phyloP scores from a whole-genome alignment of 108 stramenopile genomes.

The Pseudonitzschia multiseries region DNA sequence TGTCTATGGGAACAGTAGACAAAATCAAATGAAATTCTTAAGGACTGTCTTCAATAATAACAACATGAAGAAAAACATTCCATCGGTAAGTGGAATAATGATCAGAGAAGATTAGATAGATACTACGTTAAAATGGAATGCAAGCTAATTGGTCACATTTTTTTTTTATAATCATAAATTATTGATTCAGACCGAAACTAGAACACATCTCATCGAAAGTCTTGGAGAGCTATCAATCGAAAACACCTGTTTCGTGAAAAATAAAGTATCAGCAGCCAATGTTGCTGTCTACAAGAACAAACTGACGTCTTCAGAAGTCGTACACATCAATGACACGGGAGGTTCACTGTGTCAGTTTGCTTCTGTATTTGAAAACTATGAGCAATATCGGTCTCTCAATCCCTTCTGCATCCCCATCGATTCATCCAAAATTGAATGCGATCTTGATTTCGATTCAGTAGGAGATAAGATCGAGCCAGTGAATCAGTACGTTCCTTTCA shows the following conservation, averaged over 20 bases:
- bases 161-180: conserved; percentile 22
- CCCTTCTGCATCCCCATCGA: conserved; percentile 23
- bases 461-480: background rate
- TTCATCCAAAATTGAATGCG: background rate
- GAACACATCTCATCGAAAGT: conserved; percentile 30
- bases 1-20: conserved; percentile 29
- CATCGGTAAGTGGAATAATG: too few relatives aligned
- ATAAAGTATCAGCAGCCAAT: conserved; percentile 30
- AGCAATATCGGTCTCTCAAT: conserved; percentile 26
- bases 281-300: conserved; percentile 34
- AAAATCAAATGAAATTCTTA: conserved; percentile 29
- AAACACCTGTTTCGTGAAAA: conserved; percentile 37
- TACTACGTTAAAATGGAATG: too few relatives aligned
- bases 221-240: conserved; percentile 32
- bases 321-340: conserved; percentile 12
- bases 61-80: too few relatives aligned
- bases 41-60: conserved; percentile 26
- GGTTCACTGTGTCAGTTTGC: conserved; percentile 24
- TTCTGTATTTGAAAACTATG: conserved; percentile 28
- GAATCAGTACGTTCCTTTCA: background rate
- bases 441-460: background rate
- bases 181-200: background rate
- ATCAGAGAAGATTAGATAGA: too few relatives aligned
- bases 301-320: conserved; percentile 1
- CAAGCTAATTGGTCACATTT: too few relatives aligned